phyloP scores from a whole-genome alignment of 2,329 filamentous ascomycete genomes.

The Cryphonectria naterciae region DNA sequence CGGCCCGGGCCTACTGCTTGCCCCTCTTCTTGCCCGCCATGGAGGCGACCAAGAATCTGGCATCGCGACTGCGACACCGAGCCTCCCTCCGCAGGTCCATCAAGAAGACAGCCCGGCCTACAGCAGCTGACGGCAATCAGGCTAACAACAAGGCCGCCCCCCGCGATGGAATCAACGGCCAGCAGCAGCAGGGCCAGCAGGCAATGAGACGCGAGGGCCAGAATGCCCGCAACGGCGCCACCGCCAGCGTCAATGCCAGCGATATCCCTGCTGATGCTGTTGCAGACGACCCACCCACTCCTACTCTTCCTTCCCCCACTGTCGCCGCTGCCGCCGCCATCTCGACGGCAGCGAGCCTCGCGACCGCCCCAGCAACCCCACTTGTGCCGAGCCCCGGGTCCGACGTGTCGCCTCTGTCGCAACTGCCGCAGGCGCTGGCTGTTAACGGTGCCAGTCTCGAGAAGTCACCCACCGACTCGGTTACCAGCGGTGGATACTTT shows the following conservation, averaged over 20 bases:
- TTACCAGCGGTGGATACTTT: conserved; percentile 24
- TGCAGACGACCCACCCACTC: neutral
- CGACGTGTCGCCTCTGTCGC: conserved; percentile 49
- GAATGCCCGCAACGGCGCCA: neutral
- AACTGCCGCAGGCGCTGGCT: conserved; percentile 33
- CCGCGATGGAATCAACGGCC: neutral
- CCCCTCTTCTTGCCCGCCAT: conserved; percentile 26
- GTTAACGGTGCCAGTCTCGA: conserved; percentile 30
- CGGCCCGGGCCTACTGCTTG: conserved; percentile 4
- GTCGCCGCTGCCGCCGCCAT: neutral
- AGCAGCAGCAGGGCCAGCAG: neutral
- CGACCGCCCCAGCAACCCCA: conserved; percentile 30
- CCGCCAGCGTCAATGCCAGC: neutral
- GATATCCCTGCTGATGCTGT: conserved; percentile 1
- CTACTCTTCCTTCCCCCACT: neutral
- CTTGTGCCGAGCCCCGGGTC: conserved; percentile 43
- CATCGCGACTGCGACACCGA: conserved; percentile 25
- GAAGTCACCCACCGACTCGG: neutral
- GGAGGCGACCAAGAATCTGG: conserved; percentile 30
- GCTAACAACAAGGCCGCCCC: neutral
- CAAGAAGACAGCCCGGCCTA: conserved; percentile 6
- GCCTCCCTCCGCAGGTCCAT: conserved; percentile 24
- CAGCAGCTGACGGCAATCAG: neutral
- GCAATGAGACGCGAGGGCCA: conserved; percentile 1
- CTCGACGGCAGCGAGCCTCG: conserved; percentile 12